Evolutionary conservation across 2,329 filamentous ascomycete species (phyloP).

Genomic region (Chrysosporium queenslandicum): DNA sequence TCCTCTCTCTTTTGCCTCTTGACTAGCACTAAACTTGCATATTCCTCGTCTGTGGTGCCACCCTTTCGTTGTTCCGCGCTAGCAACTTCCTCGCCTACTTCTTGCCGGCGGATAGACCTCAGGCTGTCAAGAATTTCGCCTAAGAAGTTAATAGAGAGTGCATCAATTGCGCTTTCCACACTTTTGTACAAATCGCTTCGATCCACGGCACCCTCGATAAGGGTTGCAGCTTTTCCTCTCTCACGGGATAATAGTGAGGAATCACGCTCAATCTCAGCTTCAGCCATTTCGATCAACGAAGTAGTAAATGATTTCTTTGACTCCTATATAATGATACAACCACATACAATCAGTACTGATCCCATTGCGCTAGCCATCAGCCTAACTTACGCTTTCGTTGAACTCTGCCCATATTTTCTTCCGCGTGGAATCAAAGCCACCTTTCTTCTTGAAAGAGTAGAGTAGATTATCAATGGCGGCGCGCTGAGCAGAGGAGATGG

Average conservation of each 20-base stretch:
- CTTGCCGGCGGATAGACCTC: slow-evolving; percentile 47
- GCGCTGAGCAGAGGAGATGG: slow-evolving; percentile 49
- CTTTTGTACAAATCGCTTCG: slow-evolving; percentile 52
- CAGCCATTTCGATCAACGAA: slow-evolving; percentile 46
- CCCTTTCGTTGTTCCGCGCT: slow-evolving; percentile 46
- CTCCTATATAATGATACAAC: slow-evolving; percentile 31
- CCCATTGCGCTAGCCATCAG: background rate
- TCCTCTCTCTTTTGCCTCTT: slow-evolving; percentile 45
- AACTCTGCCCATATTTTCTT: slow-evolving; percentile 53
- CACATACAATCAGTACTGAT: background rate
- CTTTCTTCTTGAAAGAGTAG: slow-evolving; percentile 57
- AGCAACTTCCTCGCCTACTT: slow-evolving; percentile 50
- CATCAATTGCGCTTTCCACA: slow-evolving; percentile 47
- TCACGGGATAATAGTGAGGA: slow-evolving; percentile 52
- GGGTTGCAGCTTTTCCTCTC: slow-evolving; percentile 50
- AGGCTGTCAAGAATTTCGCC: slow-evolving; percentile 45
- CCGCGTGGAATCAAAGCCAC: slow-evolving; percentile 52
- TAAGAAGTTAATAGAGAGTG: slow-evolving; percentile 46
- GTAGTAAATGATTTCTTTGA: slow-evolving; percentile 44
- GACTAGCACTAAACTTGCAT: slow-evolving; percentile 44
- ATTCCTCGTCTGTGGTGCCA: slow-evolving; percentile 52
- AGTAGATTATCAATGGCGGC: slow-evolving; percentile 51
- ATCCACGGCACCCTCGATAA: slow-evolving; percentile 55
- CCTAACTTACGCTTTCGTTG: slow-evolving; percentile 45
- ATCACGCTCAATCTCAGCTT: slow-evolving; percentile 53